Evolutionary conservation across 1,284 basidiomycete genomes (phyloP), one percentile per base, ranked within the genome.

Genomic region (Rhodotorula sp.): DNA sequence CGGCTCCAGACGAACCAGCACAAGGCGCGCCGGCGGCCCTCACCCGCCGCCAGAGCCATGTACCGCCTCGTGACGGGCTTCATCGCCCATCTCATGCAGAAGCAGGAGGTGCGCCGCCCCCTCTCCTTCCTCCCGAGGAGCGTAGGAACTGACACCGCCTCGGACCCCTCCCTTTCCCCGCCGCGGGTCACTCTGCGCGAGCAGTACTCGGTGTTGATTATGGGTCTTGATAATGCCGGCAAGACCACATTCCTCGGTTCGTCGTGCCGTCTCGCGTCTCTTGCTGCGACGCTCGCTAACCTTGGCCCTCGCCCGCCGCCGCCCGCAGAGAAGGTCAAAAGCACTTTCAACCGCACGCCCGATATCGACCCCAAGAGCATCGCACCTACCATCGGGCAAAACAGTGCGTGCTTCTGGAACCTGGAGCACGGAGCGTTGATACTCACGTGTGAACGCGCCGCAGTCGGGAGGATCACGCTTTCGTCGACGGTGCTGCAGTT

Each of bases 401-500:
- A 97, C 82, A 95, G 94, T 95, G 46, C 34, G 34, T 21, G 36
- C 25, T 17, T 15, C 17, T 9, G 17, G 34, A 29, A 5, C n/a
- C n/a, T n/a, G n/a, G 34, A 22, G 25, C 17, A 22, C 3, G 10
- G 19, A 22, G n/a, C 22, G 5, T 1, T 2, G 0, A 10, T 0
- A 15, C 46, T 61, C 13, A 61, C 46, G 1, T 29, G 13, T 61
- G 34, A 46, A 46, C 62, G 34, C 25, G 36, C 25, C 48, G 44
- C 78, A 97, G 94, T 91, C 82, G 94, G 94, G 54, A 92, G 92
- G 81, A 94, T 96, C 71, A 89, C 88, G 0, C 85, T 97, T 10
- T 92, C 94, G 0, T 95, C 92, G 0, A 93, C 93, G 0, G 91
- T 94, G 34, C 86, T 97, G 48, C 91, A 93, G 79, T 96, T 97